phyloP scores from a whole-genome alignment of 306 rosid species.

The Medicago arabica region DNA sequence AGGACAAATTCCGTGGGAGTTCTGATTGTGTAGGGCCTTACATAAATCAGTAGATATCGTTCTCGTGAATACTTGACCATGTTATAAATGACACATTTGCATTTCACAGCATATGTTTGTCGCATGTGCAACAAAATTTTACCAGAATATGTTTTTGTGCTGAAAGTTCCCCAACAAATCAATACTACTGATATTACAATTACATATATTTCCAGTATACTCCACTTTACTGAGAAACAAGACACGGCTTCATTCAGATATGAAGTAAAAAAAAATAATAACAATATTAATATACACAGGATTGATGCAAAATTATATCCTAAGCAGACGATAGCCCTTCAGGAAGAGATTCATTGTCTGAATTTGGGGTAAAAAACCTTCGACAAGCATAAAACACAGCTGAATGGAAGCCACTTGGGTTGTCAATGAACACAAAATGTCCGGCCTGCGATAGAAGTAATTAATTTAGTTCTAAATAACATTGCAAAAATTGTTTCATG shows the following conservation, averaged over 20 bases:
- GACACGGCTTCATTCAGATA: slow-evolving; percentile 3
- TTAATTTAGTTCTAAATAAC: slow-evolving; percentile 4
- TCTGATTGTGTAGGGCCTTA: slow-evolving; percentile 15
- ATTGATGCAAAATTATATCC: slow-evolving; percentile 29
- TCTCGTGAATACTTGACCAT: background rate
- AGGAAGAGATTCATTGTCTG: slow-evolving; percentile 65
- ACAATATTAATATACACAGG: background rate
- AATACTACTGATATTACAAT: slow-evolving; percentile 13
- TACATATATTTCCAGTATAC: slow-evolving; percentile 22
- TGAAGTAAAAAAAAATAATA: slow-evolving; percentile 1
- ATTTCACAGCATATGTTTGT: slow-evolving; percentile 8
- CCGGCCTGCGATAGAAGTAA: slow-evolving; percentile 68
- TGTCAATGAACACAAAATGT: slow-evolving; percentile 89
- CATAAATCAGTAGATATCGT: slow-evolving; percentile 5
- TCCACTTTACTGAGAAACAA: slow-evolving; percentile 13
- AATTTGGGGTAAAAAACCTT: slow-evolving; percentile 64
- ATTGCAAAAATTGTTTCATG: slow-evolving; percentile 3
- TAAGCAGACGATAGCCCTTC: slow-evolving; percentile 73
- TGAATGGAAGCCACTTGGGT: slow-evolving; percentile 77
- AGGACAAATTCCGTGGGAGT: background rate
- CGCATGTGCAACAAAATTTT: background rate
- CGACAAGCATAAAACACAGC: slow-evolving; percentile 83
- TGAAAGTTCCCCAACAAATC: slow-evolving; percentile 7
- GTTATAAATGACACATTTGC: background rate
- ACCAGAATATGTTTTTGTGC: slow-evolving; percentile 13